These are phyloP conservation scores for Aureobasidium subglaciale DNA, from an alignment of 2,329 filamentous ascomycete genomes.

Conservation along the genomic window DNA sequence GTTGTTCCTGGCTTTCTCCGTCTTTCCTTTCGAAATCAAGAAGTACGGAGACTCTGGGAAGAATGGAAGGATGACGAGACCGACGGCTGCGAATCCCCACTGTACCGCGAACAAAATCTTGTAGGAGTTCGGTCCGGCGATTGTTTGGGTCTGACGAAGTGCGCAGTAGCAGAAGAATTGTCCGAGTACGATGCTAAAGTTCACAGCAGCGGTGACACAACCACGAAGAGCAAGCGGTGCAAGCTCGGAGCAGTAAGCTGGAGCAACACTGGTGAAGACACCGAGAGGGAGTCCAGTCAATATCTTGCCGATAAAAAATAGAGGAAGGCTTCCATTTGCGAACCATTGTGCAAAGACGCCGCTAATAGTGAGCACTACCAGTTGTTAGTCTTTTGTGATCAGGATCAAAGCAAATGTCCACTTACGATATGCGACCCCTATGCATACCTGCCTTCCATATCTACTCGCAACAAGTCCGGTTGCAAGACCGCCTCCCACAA, in stretches of 20 bases:
- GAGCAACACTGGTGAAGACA: not conserved
- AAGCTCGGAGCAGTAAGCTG: not conserved
- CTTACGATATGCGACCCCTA: not conserved
- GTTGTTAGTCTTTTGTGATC: too few relatives aligned
- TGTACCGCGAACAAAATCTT: not conserved
- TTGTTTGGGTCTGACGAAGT: not conserved
- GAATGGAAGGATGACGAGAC: not conserved
- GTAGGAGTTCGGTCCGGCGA: not conserved
- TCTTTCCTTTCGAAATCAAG: not conserved
- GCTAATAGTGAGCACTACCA: too few relatives aligned
- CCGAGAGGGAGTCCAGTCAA: not conserved
- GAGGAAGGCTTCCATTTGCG: not conserved
- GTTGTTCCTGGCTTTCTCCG: not conserved
- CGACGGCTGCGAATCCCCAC: not conserved
- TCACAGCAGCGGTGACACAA: not conserved
- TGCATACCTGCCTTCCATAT: not conserved
- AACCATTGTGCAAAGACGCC: not conserved
- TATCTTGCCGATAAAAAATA: not conserved
- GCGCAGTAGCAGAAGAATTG: not conserved
- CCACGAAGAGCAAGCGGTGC: not conserved
- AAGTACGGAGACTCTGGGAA: not conserved
- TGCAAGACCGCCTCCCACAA: not conserved
- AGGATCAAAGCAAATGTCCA: not conserved
- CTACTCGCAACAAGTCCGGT: not conserved
- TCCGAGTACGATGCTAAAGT: not conserved